These are phyloP conservation scores for Parietaria judaica DNA, from an alignment of 306 rosid species.

Conservation along the genomic window DNA sequence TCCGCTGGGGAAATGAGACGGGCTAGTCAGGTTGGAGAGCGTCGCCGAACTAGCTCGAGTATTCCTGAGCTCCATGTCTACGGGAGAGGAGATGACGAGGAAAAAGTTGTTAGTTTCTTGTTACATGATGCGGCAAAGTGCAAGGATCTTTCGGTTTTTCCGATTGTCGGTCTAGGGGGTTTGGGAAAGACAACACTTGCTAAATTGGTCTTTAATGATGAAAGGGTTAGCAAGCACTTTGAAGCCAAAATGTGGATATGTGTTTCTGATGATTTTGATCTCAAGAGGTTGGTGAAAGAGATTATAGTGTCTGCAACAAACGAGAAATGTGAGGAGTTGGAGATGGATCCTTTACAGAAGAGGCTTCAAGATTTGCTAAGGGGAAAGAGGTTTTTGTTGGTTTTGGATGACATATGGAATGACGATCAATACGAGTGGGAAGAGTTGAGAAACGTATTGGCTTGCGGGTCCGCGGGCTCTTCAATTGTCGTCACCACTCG, in stretches of 20 bases:
- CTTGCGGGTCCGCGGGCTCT: constrained; percentile 26
- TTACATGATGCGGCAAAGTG: neutral
- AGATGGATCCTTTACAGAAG: constrained; percentile 9
- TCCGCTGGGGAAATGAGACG: neutral
- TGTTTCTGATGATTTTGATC: constrained; percentile 37
- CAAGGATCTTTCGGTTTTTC: constrained; percentile 18
- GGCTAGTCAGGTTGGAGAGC: neutral
- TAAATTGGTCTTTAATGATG: constrained; percentile 24
- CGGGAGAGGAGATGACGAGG: constrained; percentile 18
- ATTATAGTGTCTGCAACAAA: constrained; percentile 12
- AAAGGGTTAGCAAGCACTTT: neutral
- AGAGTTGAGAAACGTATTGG: constrained; percentile 17
- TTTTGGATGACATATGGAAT: constrained; percentile 44
- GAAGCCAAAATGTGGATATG: constrained; percentile 28
- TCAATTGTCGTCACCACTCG: constrained; percentile 34
- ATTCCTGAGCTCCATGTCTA: constrained; percentile 6
- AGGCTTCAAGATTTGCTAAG: constrained; percentile 6
- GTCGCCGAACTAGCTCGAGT: constrained; percentile 2
- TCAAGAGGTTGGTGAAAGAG: constrained; percentile 17
- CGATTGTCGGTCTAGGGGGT: constrained; percentile 37
- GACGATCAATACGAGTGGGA: constrained; percentile 25
- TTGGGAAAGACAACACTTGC: constrained; percentile 40
- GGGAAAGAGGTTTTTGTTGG: constrained; percentile 19
- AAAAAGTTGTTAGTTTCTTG: neutral
- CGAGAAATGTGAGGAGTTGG: constrained; percentile 4